A percentile compares a stretch with the other conserved stretches of the same genome.
These are phyloP conservation scores for Monosporascus cannonballus DNA, from an alignment of 2,329 filamentous ascomycete species.

Conservation along the genomic window DNA sequence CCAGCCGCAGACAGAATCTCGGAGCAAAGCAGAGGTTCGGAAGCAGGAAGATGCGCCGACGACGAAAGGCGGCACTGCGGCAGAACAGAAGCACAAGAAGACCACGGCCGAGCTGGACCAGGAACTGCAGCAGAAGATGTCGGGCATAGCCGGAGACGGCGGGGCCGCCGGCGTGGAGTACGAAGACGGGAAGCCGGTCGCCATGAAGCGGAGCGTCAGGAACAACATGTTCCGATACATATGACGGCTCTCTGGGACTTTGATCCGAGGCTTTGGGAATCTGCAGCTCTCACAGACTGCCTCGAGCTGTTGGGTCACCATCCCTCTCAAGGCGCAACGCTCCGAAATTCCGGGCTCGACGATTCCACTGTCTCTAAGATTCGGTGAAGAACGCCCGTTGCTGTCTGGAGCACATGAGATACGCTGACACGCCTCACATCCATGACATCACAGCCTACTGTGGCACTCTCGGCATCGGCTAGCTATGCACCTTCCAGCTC, in stretches of 20 bases:
- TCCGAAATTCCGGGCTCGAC: too few relatives aligned
- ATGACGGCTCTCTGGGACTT: constrained; percentile 22
- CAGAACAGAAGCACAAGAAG: constrained; percentile 32
- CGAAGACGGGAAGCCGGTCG: constrained; percentile 64
- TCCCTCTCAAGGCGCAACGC: too few relatives aligned
- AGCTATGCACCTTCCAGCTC: too few relatives aligned
- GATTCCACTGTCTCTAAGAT: too few relatives aligned
- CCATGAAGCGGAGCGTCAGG: constrained; percentile 68
- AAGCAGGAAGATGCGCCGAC: neutral
- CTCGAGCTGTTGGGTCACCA: too few relatives aligned
- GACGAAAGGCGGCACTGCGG: neutral
- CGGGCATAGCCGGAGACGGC: constrained; percentile 62
- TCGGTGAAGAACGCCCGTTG: too few relatives aligned
- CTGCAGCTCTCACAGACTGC: too few relatives aligned
- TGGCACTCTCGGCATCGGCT: too few relatives aligned
- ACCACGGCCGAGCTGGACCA: constrained; percentile 59
- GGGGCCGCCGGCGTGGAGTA: constrained; percentile 68
- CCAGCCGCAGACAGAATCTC: neutral
- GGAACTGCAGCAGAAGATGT: constrained; percentile 59
- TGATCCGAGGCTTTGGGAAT: too few relatives aligned
- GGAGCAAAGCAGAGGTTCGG: neutral
- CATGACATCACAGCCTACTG: too few relatives aligned
- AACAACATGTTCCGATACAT: constrained; percentile 76
- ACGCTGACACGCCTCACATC: too few relatives aligned
- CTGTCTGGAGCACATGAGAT: too few relatives aligned